Evolutionary conservation across 1,139 yeast genomes (phyloP).

Genomic region (Sugiyamaella pinicola): DNA sequence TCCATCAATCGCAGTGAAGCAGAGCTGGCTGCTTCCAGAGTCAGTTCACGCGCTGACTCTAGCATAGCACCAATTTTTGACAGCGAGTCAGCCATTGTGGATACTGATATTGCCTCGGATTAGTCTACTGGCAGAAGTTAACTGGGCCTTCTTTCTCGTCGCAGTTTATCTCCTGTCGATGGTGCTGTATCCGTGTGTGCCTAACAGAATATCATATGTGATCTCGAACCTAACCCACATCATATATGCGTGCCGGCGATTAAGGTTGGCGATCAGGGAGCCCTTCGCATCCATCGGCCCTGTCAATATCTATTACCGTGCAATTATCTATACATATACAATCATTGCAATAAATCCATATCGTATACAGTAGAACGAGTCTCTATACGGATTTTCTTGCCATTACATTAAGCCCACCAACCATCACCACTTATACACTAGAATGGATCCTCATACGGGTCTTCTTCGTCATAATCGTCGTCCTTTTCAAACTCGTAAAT

Average conservation of each 20-base stretch:
- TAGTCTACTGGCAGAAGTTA: not conserved
- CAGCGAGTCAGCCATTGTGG: slow-evolving; percentile 54
- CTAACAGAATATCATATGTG: not conserved
- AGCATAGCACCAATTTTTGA: slow-evolving; percentile 58
- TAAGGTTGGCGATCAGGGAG: too few species aligned
- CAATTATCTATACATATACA: not conserved
- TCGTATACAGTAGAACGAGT: slow-evolving; percentile 91
- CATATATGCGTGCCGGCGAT: too few species aligned
- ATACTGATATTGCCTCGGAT: not conserved
- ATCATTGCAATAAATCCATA: slow-evolving; percentile 15
- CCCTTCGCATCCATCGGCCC: too few species aligned
- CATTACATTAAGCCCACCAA: too few species aligned
- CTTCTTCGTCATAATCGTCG: slow-evolving; percentile 95
- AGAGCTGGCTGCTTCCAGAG: slow-evolving; percentile 79
- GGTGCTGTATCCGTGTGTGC: too few species aligned
- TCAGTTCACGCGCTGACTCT: slow-evolving; percentile 79
- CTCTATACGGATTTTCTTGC: slow-evolving; percentile 97
- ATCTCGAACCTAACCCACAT: slow-evolving; percentile 19
- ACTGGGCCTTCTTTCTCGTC: not conserved
- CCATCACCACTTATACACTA: too few species aligned
- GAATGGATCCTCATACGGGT: slow-evolving; percentile 95
- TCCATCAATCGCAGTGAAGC: slow-evolving; percentile 62
- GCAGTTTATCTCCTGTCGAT: too few species aligned
- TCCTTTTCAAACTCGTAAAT: slow-evolving; percentile 85
- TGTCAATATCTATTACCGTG: not conserved